Base-by-base conservation (phyloP, 371 early-diverging fungal species). In the Rhizomucor pusillus region DNA sequence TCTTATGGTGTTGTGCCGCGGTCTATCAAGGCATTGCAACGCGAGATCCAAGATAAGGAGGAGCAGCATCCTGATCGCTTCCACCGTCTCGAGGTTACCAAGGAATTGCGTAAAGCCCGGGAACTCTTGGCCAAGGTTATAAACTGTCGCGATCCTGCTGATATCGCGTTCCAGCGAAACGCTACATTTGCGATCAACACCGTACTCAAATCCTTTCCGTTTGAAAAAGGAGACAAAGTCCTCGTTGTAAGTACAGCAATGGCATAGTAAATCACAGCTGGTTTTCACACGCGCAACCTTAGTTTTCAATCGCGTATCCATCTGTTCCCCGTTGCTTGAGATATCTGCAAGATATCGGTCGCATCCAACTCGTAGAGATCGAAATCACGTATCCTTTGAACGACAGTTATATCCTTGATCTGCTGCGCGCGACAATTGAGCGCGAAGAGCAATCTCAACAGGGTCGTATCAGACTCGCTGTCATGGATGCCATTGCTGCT, bases 401-500 rank as follows among this genome's bases (percentile, higher is more conserved):
- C 7, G 71, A 77, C 23, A 34, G 64, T 11, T 62, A 62, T 11
- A 47, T 67, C 7, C 52, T 76, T 3, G 65, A 63, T 20, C 61
- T 63, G 2, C 43, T 64, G 5, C 58, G 61, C 18, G 45, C 62
- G n/a, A 55, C 62, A 0, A 59, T 73, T 43, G 49, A 54, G 23
- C 49, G 18, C 1, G 48, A 33, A 5, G n/a, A 49, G 5, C 52
- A 68, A 39, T 56, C 63, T 25, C 56, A 66, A 33, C 59, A 65
- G 16, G 60, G 61, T 1, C 53, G 50, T 6, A 77, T 81, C 54
- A 71, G 73, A 16, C 22, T 82, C 23, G 79, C 80, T 5, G 47
- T 86, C n/a, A 61, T 84, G 33, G 86, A 86, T 60, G 81, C 80
- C 50, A 82, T 84, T 36, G 67, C 68, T 4, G 80, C 84, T 1